phyloP scores from a whole-genome alignment of 2,329 filamentous ascomycete genomes.

The Botrytis cinerea region DNA sequence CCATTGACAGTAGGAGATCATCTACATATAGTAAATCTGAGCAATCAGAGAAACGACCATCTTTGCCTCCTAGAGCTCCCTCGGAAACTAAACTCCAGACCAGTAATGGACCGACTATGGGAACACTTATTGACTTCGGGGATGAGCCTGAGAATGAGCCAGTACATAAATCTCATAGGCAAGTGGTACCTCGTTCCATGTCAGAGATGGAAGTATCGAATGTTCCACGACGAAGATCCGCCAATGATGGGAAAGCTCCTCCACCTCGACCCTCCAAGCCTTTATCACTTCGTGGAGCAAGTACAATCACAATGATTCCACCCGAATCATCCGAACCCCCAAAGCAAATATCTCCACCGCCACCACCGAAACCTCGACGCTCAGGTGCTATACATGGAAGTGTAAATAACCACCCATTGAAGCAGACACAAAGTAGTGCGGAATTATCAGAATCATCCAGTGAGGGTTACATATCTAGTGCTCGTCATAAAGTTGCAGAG shows the following conservation, averaged over 20 bases:
- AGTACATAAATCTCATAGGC: constrained; percentile 42
- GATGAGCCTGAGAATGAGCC: constrained; percentile 51
- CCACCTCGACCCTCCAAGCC: constrained; percentile 63
- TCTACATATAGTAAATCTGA: constrained; percentile 26
- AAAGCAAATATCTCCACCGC: constrained; percentile 46
- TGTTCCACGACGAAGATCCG: constrained; percentile 39
- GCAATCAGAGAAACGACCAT: constrained; percentile 33
- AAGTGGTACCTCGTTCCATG: constrained; percentile 36
- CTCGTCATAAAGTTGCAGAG: constrained; percentile 37
- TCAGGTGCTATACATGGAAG: constrained; percentile 23
- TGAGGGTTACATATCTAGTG: constrained; percentile 38
- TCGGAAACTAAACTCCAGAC: constrained; percentile 39
- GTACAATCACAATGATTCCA: constrained; percentile 30
- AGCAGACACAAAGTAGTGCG: constrained; percentile 36
- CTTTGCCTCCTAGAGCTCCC: constrained; percentile 34
- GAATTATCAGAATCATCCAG: constrained; percentile 30
- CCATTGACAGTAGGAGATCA: constrained; percentile 32
- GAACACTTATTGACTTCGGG: constrained; percentile 62
- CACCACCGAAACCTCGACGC: constrained; percentile 37
- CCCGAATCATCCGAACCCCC: constrained; percentile 45
- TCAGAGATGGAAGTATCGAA: constrained; percentile 36
- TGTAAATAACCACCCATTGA: constrained; percentile 33
- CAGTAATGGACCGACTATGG: constrained; percentile 48
- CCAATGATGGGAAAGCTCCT: constrained; percentile 40
- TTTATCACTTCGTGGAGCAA: constrained; percentile 51